Percentiles rank a stretch among this genome's conserved stretches.
Conservation (phyloP, 345 rosid species). For the Eucalyptus pumila region DNA sequence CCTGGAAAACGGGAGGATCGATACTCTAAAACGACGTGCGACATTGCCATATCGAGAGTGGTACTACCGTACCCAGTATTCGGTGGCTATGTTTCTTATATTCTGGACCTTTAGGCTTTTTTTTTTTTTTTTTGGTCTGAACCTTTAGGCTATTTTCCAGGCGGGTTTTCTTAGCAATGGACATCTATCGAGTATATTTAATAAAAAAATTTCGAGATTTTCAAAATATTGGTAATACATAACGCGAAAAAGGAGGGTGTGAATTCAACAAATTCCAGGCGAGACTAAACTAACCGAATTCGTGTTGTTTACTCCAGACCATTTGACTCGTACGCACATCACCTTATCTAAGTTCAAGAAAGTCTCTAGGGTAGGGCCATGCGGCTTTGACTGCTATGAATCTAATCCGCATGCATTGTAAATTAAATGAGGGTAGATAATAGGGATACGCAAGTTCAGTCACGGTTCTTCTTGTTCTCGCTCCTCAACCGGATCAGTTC, state of each 20-base stretch:
- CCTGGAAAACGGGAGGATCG: background rate
- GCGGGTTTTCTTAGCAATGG: background rate
- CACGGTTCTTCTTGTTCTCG: background rate
- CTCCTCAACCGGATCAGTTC: background rate
- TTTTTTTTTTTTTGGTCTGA: background rate
- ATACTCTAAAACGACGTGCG: background rate
- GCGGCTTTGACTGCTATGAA: background rate
- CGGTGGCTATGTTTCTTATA: background rate
- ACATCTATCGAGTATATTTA: background rate
- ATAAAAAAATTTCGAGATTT: background rate
- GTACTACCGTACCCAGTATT: background rate
- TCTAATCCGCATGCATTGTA: background rate
- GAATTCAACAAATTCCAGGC: background rate
- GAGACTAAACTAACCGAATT: background rate
- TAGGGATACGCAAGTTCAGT: background rate
- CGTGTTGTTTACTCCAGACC: background rate
- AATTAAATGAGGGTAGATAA: background rate
- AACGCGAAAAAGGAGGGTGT: background rate
- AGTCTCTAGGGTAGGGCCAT: background rate
- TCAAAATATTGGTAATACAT: background rate
- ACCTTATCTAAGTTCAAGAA: background rate
- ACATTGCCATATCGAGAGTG: background rate
- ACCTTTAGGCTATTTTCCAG: background rate
- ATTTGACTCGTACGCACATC: background rate
- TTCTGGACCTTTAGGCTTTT: background rate